Evolutionary conservation across 805 yeast species (phyloP), one percentile per base, ranked within the genome.

Genomic region (Teunomyces tritomae): DNA sequence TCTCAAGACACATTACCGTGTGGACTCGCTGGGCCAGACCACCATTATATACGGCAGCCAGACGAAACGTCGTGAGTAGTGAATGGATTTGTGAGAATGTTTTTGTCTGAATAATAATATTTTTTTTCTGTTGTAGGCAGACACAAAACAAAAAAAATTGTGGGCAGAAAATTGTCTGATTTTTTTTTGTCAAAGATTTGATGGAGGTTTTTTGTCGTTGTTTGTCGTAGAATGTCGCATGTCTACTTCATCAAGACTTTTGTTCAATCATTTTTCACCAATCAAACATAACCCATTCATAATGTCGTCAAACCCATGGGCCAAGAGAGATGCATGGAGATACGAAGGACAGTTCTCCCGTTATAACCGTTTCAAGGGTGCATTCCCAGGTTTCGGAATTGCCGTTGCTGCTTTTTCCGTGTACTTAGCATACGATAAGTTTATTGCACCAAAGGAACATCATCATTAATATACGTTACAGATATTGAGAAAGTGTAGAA

Each of bases 321-420:
- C 65, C 37, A 63, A 62, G 49, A 84, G 95, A 77, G 96, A 88
- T 65, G 94, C 95, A 41, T 88, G 96, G 96, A 84, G 96, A 76
- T 85, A 83, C 69, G 84, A 82, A 60, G 95, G 94, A 50, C 87
- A 83, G 45, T 89, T 89, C 72, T 77, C 87, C 46, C 81, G 89
- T 57, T 68, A 70, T 43, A 82, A 84, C 68, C 75, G 94, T 57
- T 84, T 82, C 66, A 82, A 77, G 59, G 82, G 82, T 48, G 77
- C 87, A 11, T 80, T 89, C 61, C 96, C 96, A 3, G 96, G 96
- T 2, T 76, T 88, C 44, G 87, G 89, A 28, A 76, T 84, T 36
- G 96, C 91, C 26, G 74, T 84, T 20, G 90, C 82, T 13, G 94
- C 90, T 2, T 89, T 89, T 60, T 71, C 82, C 28, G 73, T 79